phyloP scores from a whole-genome alignment of 768 basidiomycete genomes.

The Crucibulum laeve region DNA sequence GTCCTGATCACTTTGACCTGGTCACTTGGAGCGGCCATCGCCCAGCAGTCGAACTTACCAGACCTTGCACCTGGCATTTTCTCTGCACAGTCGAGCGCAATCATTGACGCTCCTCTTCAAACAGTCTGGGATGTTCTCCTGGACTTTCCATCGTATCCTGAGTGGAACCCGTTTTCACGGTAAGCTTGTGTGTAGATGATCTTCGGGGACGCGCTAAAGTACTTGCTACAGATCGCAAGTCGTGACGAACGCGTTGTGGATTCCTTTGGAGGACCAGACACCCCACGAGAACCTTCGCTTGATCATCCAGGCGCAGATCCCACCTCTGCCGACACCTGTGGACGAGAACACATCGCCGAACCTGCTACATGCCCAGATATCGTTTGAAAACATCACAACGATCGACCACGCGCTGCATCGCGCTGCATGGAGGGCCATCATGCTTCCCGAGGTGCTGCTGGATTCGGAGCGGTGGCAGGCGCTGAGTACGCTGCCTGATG shows the following conservation, averaged over 20 bases:
- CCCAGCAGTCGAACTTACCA: conserved; percentile 19
- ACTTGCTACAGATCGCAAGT: conserved; percentile 16
- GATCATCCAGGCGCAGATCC: conserved; percentile 24
- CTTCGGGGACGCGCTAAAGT: not conserved
- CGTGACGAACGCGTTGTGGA: conserved; percentile 17
- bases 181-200: conserved; percentile 4
- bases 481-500: conserved; percentile 16
- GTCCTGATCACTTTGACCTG: not conserved
- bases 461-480: conserved; percentile 23
- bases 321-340: conserved; percentile 23
- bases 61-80: conserved; percentile 30
- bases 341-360: conserved; percentile 19
- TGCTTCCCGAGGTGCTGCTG: conserved; percentile 19
- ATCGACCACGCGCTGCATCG: conserved; percentile 17
- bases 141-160: conserved; percentile 44
- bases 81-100: conserved; percentile 23
- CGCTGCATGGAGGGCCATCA: conserved; percentile 21
- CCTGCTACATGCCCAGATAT: conserved; percentile 17
- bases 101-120: conserved; percentile 47
- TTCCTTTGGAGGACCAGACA: conserved; percentile 18
- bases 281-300: conserved; percentile 16
- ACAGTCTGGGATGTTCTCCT: conserved; percentile 45
- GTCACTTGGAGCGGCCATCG: not conserved
- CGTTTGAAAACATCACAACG: conserved; percentile 26
- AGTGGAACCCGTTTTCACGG: conserved; percentile 42